Percentiles rank a stretch among this genome's conserved stretches.
Conservation (phyloP, 768 basidiomycete species). For the Pleurotus tuoliensis region DNA sequence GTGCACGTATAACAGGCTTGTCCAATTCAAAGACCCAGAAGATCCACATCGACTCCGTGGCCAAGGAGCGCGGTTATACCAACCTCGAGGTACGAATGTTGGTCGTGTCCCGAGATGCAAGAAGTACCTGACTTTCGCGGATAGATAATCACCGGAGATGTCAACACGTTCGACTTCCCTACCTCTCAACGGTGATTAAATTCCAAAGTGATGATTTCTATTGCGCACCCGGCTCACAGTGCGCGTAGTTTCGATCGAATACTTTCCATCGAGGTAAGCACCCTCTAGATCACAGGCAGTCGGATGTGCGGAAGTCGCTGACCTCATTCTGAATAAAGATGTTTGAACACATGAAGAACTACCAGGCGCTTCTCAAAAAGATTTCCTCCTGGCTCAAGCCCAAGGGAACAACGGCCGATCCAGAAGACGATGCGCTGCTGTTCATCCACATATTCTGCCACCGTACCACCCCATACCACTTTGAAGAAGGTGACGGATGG, state of each 20-base stretch:
- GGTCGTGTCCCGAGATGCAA: background rate
- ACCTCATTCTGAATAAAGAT: constrained; percentile 32
- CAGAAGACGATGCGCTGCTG: constrained; percentile 42
- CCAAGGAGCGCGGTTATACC: constrained; percentile 42
- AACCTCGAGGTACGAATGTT: constrained; percentile 45
- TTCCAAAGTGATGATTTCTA: no score
- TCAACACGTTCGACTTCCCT: constrained; percentile 59
- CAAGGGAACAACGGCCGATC: constrained; percentile 13
- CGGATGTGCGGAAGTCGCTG: background rate
- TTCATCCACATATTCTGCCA: constrained; percentile 77
- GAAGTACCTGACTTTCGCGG: background rate
- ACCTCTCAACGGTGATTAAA: constrained; percentile 34
- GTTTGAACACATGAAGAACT: constrained; percentile 80
- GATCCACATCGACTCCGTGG: constrained; percentile 50
- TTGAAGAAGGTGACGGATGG: constrained; percentile 67
- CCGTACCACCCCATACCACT: constrained; percentile 59
- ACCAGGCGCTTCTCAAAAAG: constrained; percentile 56
- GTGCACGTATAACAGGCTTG: constrained; percentile 55
- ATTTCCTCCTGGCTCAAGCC: constrained; percentile 63
- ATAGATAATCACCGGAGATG: constrained; percentile 65
- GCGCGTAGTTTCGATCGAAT: constrained; percentile 61
- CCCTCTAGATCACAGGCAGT: no score
- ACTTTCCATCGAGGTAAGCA: constrained; percentile 58
- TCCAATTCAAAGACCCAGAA: constrained; percentile 72
- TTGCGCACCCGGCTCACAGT: no score